Conservation (phyloP, 2,329 filamentous ascomycete species). For the Pseudocercospora macadamiae region DNA sequence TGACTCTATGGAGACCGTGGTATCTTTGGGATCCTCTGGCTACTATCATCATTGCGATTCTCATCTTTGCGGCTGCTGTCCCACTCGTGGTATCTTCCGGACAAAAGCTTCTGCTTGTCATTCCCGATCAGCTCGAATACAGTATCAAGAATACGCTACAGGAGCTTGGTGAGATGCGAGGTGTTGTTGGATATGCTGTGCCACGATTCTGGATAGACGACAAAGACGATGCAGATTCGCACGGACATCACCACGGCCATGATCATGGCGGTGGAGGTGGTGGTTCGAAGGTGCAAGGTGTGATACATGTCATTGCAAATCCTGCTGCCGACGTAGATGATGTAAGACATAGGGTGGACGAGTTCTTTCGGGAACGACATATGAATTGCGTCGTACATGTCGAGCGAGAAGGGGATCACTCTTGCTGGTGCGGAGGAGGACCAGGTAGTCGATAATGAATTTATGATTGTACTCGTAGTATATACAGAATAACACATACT, state of each 20-base stretch:
- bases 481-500: too few species aligned
- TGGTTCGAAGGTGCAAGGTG: constrained; percentile 63
- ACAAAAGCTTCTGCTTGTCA: constrained; percentile 77
- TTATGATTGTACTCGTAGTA: not conserved
- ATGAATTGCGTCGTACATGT: constrained; percentile 88
- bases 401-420: constrained; percentile 76
- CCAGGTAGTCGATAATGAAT: constrained; percentile 1
- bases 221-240: constrained; percentile 44
- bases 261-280: constrained; percentile 21
- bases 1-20: constrained; percentile 89
- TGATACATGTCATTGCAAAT: constrained; percentile 82
- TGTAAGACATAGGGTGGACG: constrained; percentile 74
- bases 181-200: constrained; percentile 81
- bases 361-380: constrained; percentile 69
- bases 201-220: constrained; percentile 95
- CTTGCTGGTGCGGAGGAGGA: constrained; percentile 63
- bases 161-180: constrained; percentile 78
- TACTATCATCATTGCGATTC: constrained; percentile 86
- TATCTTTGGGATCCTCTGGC: constrained; percentile 92
- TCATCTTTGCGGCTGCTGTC: constrained; percentile 90
- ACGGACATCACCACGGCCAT: constrained; percentile 49
- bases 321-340: constrained; percentile 76
- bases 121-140: constrained; percentile 86
- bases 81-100: constrained; percentile 86
- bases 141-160: constrained; percentile 82